Percentiles rank a stretch among this genome's conserved stretches.
Conservation (phyloP, 1,284 basidiomycete genomes). For the Cystobasidiaceae sp. region DNA sequence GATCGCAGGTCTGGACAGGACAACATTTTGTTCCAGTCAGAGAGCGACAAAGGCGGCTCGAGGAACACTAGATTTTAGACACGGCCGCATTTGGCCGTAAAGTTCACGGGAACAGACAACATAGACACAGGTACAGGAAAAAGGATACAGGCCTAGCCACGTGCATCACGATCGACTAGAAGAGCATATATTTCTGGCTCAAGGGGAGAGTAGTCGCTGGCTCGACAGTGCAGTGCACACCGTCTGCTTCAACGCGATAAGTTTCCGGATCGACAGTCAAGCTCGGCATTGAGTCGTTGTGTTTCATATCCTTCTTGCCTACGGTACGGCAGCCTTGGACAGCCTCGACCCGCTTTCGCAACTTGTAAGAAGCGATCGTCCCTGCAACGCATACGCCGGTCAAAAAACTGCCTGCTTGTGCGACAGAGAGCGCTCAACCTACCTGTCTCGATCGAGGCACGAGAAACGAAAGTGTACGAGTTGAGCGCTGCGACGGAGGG, state of each 20-base stretch:
- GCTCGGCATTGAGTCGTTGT: conserved; percentile 72
- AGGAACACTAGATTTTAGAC: background rate
- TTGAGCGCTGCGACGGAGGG: conserved; percentile 69
- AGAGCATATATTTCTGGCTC: conserved; percentile 44
- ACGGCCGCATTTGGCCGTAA: background rate
- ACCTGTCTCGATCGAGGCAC: conserved; percentile 62
- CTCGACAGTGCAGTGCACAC: conserved; percentile 65
- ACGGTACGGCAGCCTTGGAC: conserved; percentile 73
- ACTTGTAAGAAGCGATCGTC: conserved; percentile 62
- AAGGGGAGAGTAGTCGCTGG: conserved; percentile 70
- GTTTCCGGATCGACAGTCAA: conserved; percentile 90
- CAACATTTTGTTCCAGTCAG: background rate
- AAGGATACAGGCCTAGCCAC: background rate
- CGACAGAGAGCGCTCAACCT: conserved; percentile 23
- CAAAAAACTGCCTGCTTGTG: background rate
- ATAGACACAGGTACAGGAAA: background rate
- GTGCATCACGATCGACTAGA: background rate
- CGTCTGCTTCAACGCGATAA: conserved; percentile 80
- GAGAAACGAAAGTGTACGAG: conserved; percentile 80
- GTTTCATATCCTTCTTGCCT: conserved; percentile 87
- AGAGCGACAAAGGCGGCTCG: background rate
- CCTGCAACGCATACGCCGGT: conserved; percentile 44
- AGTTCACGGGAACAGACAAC: background rate
- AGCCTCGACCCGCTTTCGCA: conserved; percentile 68
- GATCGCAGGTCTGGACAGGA: background rate